phyloP scores from a whole-genome alignment of 345 rosid species.

The Syzygium aromaticum region DNA sequence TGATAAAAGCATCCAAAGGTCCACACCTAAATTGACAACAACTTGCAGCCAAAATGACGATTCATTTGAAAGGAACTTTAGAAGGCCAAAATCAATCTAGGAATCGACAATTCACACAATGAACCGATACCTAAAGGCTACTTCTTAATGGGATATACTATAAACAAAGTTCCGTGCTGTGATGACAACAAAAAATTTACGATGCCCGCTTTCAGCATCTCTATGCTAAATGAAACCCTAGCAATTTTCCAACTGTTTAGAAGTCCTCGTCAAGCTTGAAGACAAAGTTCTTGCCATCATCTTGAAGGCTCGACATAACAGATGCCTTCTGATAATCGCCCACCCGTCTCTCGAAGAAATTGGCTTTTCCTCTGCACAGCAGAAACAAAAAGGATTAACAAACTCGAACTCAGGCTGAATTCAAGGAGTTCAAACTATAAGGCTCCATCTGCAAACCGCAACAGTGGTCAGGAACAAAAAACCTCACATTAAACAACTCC shows the following conservation, averaged over 20 bases:
- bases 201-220: neutral
- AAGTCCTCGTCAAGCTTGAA: conserved; percentile 81
- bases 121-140: neutral
- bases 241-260: conserved; percentile 3
- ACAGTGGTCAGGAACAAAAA: neutral
- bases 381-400: neutral
- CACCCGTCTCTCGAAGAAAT: conserved; percentile 85
- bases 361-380: conserved; percentile 61
- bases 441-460: neutral
- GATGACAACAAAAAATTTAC: neutral
- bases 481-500: neutral
- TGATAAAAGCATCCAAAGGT: neutral
- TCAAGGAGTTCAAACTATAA: neutral
- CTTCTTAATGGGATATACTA: neutral
- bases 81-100: neutral
- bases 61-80: neutral
- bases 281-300: conserved; percentile 48
- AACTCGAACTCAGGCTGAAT: neutral
- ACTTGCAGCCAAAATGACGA: neutral
- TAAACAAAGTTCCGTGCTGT: neutral
- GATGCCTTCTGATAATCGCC: conserved; percentile 93
- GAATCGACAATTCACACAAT: neutral
- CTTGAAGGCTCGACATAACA: conserved; percentile 69
- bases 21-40: neutral
- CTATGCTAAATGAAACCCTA: neutral